Percentiles rank a stretch among this genome's conserved stretches.
Conservation (phyloP, 2,329 filamentous ascomycete genomes). For the Neurospora sp. region DNA sequence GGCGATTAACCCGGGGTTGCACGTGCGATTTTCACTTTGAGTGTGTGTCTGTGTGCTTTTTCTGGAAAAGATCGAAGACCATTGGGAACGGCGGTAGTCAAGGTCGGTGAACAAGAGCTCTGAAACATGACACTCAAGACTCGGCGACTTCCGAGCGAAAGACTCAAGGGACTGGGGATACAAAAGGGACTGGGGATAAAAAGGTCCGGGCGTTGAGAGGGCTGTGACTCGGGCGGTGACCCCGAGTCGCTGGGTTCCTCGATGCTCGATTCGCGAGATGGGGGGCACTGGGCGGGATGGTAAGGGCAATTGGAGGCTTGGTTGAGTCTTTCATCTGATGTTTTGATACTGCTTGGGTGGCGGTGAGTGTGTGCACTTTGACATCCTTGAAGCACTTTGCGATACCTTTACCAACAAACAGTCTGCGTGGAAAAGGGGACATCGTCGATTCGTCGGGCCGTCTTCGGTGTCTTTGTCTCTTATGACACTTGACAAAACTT, state of each 20-base stretch:
- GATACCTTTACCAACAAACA: not conserved
- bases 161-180: not conserved
- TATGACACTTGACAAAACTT: not conserved
- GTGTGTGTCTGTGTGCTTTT: not conserved
- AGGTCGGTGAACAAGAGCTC: not conserved
- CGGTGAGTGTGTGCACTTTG: not conserved
- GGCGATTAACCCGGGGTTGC: not conserved
- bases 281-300: not conserved
- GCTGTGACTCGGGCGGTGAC: not conserved
- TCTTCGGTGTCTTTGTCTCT: not conserved
- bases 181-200: not conserved
- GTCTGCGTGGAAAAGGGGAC: not conserved
- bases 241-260: not conserved
- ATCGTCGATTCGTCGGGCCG: not conserved
- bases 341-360: not conserved
- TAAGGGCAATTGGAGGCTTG: not conserved
- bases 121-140: not conserved
- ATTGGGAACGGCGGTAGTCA: no score
- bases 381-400: not conserved
- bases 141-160: not conserved
- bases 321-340: not conserved
- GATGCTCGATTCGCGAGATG: not conserved
- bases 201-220: not conserved
- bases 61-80: not conserved
- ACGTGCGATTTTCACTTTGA: not conserved